Evolutionary conservation across 2,329 filamentous ascomycete genomes (phyloP).

Genomic region (Chrysoporthe austroafricana): DNA sequence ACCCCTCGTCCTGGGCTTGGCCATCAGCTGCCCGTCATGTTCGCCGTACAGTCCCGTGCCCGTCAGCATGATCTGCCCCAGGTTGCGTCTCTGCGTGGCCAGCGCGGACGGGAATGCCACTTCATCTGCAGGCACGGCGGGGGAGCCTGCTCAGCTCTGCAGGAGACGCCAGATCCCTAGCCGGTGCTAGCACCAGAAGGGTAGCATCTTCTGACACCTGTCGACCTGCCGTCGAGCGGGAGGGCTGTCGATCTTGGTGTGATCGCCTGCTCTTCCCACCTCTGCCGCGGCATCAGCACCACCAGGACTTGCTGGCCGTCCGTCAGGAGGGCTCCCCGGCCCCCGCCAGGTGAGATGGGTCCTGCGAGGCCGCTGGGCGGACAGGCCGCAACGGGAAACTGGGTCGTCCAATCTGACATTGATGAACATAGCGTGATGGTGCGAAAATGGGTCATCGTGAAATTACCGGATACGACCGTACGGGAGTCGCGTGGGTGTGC

Average conservation of each 20-base stretch:
- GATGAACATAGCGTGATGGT: background rate
- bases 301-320: too few species aligned
- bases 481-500: background rate
- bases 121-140: background rate
- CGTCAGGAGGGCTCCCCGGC: background rate
- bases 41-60: background rate
- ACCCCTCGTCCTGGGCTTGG: background rate
- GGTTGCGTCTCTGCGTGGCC: background rate
- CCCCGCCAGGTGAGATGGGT: background rate
- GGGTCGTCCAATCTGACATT: background rate
- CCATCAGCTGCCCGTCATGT: background rate
- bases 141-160: background rate
- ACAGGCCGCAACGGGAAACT: background rate
- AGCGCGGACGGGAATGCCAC: background rate
- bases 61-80: background rate
- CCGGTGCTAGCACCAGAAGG: background rate
- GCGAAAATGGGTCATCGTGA: background rate
- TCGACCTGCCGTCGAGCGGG: background rate
- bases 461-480: background rate
- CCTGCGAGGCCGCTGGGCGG: background rate
- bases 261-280: background rate
- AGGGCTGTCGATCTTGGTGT: background rate
- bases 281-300: too few species aligned
- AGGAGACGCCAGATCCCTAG: too few species aligned
- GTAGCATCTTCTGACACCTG: background rate